Evolutionary conservation across 176 grass and related monocot species (phyloP).

Genomic region (Triticum aestivum): IWGSC_CS_RefSeq_v2.1 NC_057802.1:132678258-132678757

Average conservation of each 20-base stretch:
- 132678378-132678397: constrained; percentile 1
- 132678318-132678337: not conserved
- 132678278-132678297: not conserved
- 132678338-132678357: not conserved
- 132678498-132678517: not conserved
- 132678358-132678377: not conserved
- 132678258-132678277: not conserved
- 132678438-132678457: not conserved
- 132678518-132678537: not conserved
- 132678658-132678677: not conserved
- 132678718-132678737: not conserved
- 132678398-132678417: not conserved
- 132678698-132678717: not conserved
- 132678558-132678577: not conserved
- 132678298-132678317: constrained; percentile 6
- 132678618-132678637: constrained; percentile 7
- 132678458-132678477: not conserved
- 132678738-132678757: not conserved
- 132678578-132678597: not conserved
- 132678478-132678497: not conserved
- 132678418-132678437: not conserved
- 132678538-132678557: not conserved
- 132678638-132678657: not conserved
- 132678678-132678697: constrained; percentile 2
- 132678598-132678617: not conserved